These are phyloP conservation scores for Dryas octopetala DNA, from an alignment of 306 rosid genomes.

Conservation along the genomic window DNA sequence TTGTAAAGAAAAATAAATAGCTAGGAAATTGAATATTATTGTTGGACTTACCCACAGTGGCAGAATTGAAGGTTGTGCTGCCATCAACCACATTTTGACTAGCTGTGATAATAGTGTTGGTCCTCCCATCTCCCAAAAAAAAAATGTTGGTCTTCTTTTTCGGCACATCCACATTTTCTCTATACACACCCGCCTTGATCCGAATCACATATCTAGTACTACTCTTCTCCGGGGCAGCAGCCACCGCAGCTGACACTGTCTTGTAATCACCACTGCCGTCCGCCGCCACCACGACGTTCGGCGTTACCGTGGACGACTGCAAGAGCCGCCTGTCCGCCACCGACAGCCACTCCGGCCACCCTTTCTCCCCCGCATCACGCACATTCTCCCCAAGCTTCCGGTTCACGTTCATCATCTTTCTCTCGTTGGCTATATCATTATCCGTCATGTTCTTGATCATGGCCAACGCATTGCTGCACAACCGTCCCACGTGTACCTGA, in stretches of 20 bases:
- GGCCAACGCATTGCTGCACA: slow-evolving; percentile 81
- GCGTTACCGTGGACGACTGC: slow-evolving; percentile 46
- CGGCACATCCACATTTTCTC: slow-evolving; percentile 71
- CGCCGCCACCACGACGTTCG: slow-evolving; percentile 73
- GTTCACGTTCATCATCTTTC: slow-evolving; percentile 12
- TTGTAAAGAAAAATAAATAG: too few species aligned
- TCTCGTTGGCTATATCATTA: slow-evolving; percentile 47
- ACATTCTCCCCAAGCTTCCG: slow-evolving; percentile 37
- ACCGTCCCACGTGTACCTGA: slow-evolving; percentile 47
- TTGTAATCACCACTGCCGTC: slow-evolving; percentile 71
- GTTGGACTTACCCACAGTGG: slow-evolving; percentile 69
- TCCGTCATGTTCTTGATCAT: slow-evolving; percentile 79
- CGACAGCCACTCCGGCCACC: slow-evolving; percentile 87
- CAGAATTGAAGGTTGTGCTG: slow-evolving; percentile 86
- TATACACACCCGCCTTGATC: slow-evolving; percentile 76
- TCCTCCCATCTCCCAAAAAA: slow-evolving; percentile 79
- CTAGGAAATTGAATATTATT: background rate
- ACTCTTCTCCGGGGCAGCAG: slow-evolving; percentile 67
- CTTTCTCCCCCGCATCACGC: background rate
- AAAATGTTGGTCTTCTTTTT: slow-evolving; percentile 65
- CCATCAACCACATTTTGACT: slow-evolving; percentile 83
- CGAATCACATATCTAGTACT: slow-evolving; percentile 55
- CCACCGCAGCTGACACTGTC: slow-evolving; percentile 82
- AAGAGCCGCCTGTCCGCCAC: slow-evolving; percentile 56
- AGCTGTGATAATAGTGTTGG: slow-evolving; percentile 64